These are phyloP conservation scores for Annulohypoxylon truncatum DNA, from an alignment of 2,329 filamentous ascomycete species.

Conservation along the genomic window DNA sequence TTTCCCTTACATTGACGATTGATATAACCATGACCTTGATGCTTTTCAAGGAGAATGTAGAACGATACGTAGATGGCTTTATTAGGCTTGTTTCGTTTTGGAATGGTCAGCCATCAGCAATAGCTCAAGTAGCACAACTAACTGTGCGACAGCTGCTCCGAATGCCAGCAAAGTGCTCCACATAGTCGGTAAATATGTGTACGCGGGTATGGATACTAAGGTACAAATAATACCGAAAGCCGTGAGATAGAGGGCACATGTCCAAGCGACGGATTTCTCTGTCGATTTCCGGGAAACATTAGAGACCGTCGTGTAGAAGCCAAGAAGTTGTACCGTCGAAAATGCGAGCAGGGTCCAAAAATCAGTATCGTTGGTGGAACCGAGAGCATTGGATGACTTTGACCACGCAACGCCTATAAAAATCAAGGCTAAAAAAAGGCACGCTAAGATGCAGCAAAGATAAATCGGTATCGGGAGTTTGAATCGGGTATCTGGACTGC, in stretches of 20 bases:
- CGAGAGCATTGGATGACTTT: slow-evolving; percentile 1
- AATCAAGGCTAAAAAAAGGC: neutral
- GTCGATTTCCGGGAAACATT: neutral
- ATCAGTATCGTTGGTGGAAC: slow-evolving; percentile 18
- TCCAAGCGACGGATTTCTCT: slow-evolving; percentile 19
- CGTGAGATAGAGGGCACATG: slow-evolving; percentile 2
- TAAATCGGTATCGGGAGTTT: slow-evolving; percentile 1
- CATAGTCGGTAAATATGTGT: slow-evolving; percentile 6
- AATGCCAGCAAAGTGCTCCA: slow-evolving; percentile 13
- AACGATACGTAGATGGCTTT: neutral
- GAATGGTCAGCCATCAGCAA: slow-evolving; percentile 9
- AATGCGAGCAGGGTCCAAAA: slow-evolving; percentile 12
- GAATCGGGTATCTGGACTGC: neutral
- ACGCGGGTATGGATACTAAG: slow-evolving; percentile 3
- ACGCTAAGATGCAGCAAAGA: neutral
- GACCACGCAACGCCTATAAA: slow-evolving; percentile 9
- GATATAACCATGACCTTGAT: neutral
- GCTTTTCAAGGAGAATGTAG: neutral
- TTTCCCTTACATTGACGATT: neutral
- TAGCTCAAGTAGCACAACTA: slow-evolving; percentile 9
- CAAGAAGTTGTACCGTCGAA: neutral
- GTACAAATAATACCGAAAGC: slow-evolving; percentile 8
- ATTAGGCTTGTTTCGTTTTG: slow-evolving; percentile 22
- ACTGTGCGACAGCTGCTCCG: neutral
- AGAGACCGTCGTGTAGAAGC: slow-evolving; percentile 3